phyloP scores from a whole-genome alignment of 179 eudicot species.

The Dionaea muscipula region DNA sequence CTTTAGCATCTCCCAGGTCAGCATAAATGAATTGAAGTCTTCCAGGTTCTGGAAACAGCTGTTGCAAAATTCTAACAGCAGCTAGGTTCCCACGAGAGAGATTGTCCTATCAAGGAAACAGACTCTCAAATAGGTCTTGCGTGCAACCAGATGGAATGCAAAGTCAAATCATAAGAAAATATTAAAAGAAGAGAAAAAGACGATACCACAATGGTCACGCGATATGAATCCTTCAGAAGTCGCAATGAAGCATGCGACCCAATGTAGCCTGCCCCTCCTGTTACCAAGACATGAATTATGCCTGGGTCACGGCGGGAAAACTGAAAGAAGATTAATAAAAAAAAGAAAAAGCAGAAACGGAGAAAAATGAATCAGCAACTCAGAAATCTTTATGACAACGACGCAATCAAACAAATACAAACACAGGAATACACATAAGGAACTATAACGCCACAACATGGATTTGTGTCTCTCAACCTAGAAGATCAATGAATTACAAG shows the following conservation, averaged over 20 bases:
- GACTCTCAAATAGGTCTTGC: neutral
- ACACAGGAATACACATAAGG: no score
- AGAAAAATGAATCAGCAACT: neutral
- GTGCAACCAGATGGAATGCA: neutral
- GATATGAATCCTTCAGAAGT: slow-evolving; percentile 67
- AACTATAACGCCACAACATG: no score
- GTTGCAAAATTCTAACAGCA: slow-evolving; percentile 72
- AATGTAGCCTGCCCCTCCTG: slow-evolving; percentile 98
- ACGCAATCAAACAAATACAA: no score
- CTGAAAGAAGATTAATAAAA: slow-evolving; percentile 23
- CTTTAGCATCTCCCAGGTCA: slow-evolving; percentile 75
- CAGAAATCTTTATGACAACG: neutral
- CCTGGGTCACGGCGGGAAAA: slow-evolving; percentile 71
- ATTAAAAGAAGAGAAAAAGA: neutral
- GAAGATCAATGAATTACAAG: no score
- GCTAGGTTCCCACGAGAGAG: slow-evolving; percentile 92
- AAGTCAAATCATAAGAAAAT: neutral
- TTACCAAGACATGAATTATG: slow-evolving; percentile 82
- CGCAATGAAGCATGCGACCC: slow-evolving; percentile 93
- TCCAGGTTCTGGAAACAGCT: slow-evolving; percentile 73
- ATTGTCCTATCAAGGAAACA: slow-evolving; percentile 50
- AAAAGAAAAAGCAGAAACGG: slow-evolving; percentile 5
- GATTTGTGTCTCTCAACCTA: no score
- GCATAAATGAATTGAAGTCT: slow-evolving; percentile 81
- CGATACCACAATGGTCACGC: slow-evolving; percentile 92